Percentiles rank a stretch among this genome's conserved stretches.
Evolutionary conservation across 441 rosid genomes (phyloP).

Genomic region (Gossypium trilobum): DNA sequence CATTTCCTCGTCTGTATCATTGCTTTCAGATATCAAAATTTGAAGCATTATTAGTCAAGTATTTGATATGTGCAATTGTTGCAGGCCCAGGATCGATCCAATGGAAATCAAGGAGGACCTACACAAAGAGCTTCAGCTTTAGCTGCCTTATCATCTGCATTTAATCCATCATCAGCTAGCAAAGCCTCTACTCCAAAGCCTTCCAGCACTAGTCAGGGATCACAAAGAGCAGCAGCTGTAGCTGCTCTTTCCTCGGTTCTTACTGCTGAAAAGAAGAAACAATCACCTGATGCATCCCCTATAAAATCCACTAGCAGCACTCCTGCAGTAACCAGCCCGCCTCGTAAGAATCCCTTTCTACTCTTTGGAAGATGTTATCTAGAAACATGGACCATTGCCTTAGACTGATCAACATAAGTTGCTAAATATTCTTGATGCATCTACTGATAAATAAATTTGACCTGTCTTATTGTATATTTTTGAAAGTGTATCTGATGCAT

Average conservation of each 20-base stretch:
- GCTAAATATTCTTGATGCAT: not conserved
- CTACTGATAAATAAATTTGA: conserved; percentile 5
- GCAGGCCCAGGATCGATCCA: conserved; percentile 57
- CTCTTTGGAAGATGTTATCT: not conserved
- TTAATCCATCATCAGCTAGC: conserved; percentile 45
- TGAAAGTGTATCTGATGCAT: conserved; percentile 1
- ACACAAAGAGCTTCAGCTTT: conserved; percentile 97
- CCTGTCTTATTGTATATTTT: not conserved
- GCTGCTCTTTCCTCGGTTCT: conserved; percentile 97
- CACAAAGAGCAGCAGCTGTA: conserved; percentile 97
- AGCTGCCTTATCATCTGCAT: conserved; percentile 87
- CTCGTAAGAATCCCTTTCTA: conserved; percentile 30
- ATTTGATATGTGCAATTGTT: not conserved
- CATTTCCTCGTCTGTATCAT: not conserved
- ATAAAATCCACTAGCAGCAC: conserved; percentile 45
- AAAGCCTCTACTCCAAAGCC: conserved; percentile 50
- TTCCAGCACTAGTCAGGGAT: conserved; percentile 46
- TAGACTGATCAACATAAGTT: conserved; percentile 1
- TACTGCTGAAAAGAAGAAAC: conserved; percentile 68
- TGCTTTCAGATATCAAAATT: not conserved
- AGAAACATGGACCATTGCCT: not conserved
- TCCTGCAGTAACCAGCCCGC: conserved; percentile 37
- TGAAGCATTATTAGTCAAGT: conserved; percentile 5
- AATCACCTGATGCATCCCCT: conserved; percentile 65
- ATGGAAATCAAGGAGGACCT: conserved; percentile 55